Evolutionary conservation across 2,329 filamentous ascomycete genomes (phyloP).

Genomic region (Dothideomycetidae sp.): DNA sequence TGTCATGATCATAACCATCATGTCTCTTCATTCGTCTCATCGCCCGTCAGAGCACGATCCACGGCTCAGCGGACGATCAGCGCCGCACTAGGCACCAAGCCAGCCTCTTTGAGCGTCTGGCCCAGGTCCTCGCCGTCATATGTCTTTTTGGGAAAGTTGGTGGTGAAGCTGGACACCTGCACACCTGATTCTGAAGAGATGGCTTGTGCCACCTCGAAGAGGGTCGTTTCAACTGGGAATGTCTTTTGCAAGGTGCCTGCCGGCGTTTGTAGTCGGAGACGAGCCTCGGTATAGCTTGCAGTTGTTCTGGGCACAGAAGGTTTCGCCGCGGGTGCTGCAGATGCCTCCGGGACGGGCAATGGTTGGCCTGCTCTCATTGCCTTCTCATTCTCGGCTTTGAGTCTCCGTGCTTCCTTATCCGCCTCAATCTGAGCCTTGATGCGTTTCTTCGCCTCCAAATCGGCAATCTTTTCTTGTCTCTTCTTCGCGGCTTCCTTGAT

Average conservation of each 20-base stretch:
- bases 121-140: slow-evolving; percentile 62
- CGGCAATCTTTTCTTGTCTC: slow-evolving; percentile 73
- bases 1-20: too few species aligned
- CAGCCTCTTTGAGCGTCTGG: slow-evolving; percentile 84
- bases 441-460: slow-evolving; percentile 70
- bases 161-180: slow-evolving; percentile 61
- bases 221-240: slow-evolving; percentile 72
- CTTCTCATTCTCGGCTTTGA: slow-evolving; percentile 74
- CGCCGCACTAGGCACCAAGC: slow-evolving; percentile 78
- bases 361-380: slow-evolving; percentile 33
- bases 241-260: slow-evolving; percentile 73
- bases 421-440: slow-evolving; percentile 90
- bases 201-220: slow-evolving; percentile 79
- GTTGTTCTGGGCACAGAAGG: slow-evolving; percentile 46
- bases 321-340: slow-evolving; percentile 31
- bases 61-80: slow-evolving; percentile 48
- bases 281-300: slow-evolving; percentile 62
- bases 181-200: slow-evolving; percentile 57
- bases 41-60: background rate
- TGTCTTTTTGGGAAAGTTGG: slow-evolving; percentile 75
- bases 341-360: slow-evolving; percentile 29
- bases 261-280: slow-evolving; percentile 65
- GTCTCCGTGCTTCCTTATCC: slow-evolving; percentile 77
- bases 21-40: slow-evolving; percentile 6
- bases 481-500: slow-evolving; percentile 83